Conservation (phyloP, 345 rosid species). For the Gossypium arboreum region DNA sequence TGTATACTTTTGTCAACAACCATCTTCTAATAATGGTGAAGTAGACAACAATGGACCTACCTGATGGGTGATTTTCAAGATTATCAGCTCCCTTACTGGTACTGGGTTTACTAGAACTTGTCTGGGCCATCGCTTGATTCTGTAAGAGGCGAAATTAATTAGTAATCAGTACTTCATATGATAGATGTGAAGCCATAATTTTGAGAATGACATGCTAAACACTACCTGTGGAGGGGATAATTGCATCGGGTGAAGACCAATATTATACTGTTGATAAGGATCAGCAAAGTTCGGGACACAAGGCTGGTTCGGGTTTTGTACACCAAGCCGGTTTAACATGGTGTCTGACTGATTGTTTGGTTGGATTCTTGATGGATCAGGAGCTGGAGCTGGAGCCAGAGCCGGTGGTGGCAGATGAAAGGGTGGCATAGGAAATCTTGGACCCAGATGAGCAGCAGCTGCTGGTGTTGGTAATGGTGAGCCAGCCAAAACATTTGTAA, state of each 20-base stretch:
- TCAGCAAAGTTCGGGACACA: constrained; percentile 42
- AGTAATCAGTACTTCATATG: not conserved
- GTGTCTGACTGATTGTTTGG: constrained; percentile 36
- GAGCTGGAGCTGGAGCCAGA: constrained; percentile 35
- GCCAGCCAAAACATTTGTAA: constrained; percentile 62
- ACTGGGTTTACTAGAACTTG: constrained; percentile 45
- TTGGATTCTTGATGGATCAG: constrained; percentile 55
- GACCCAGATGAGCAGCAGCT: constrained; percentile 52
- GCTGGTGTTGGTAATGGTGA: constrained; percentile 48
- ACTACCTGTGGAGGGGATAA: constrained; percentile 53
- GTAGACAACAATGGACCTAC: constrained; percentile 26
- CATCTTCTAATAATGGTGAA: not conserved
- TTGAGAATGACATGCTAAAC: not conserved
- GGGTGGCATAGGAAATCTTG: constrained; percentile 54
- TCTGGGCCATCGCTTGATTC: constrained; percentile 49
- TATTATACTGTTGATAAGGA: constrained; percentile 65
- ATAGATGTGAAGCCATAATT: not conserved
- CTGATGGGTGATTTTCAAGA: constrained; percentile 43
- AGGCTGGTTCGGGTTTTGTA: constrained; percentile 43
- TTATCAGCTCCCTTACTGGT: constrained; percentile 46
- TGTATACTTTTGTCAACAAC: not conserved
- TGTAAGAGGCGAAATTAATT: constrained; percentile 18
- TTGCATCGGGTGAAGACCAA: constrained; percentile 53
- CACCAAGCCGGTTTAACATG: constrained; percentile 10
- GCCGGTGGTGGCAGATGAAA: constrained; percentile 50